A percentile compares a stretch with the other conserved stretches of the same genome.
Evolutionary conservation across 1,284 basidiomycete species (phyloP).

Genomic region (Leccinum glutinopallens): DNA sequence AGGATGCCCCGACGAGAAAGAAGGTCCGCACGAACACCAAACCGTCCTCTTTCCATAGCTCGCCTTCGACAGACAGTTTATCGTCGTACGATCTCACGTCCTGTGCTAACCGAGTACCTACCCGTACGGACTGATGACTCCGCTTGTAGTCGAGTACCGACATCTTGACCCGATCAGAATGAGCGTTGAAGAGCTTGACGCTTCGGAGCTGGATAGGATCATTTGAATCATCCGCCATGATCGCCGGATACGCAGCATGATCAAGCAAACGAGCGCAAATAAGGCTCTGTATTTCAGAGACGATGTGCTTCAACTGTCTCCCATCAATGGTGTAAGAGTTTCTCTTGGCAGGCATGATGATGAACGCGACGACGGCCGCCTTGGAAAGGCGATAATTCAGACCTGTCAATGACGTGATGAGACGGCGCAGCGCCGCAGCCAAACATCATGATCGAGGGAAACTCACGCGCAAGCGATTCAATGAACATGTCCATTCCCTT

Average conservation of each 20-base stretch:
- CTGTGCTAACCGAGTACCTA: slow-evolving; percentile 69
- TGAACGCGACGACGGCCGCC: slow-evolving; percentile 93
- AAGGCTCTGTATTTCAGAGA: slow-evolving; percentile 91
- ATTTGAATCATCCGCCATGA: slow-evolving; percentile 91
- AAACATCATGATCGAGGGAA: not conserved
- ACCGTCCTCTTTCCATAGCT: slow-evolving; percentile 78
- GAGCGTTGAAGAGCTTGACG: slow-evolving; percentile 89
- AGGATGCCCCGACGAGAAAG: not conserved
- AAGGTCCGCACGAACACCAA: slow-evolving; percentile 51
- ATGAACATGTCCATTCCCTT: slow-evolving; percentile 99
- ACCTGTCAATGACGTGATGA: slow-evolving; percentile 38
- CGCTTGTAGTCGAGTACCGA: slow-evolving; percentile 95
- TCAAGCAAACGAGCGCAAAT: slow-evolving; percentile 93
- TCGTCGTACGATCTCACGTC: slow-evolving; percentile 53
- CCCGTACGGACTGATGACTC: slow-evolving; percentile 41
- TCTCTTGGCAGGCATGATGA: slow-evolving; percentile 97
- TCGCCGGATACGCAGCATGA: slow-evolving; percentile 89
- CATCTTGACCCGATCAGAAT: slow-evolving; percentile 90
- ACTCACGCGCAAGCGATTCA: slow-evolving; percentile 86
- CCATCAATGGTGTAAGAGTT: slow-evolving; percentile 98
- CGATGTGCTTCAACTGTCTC: slow-evolving; percentile 93
- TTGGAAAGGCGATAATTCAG: slow-evolving; percentile 87
- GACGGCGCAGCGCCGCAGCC: slow-evolving; percentile 1
- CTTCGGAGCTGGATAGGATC: slow-evolving; percentile 94
- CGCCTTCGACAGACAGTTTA: slow-evolving; percentile 52